Evolutionary conservation across 768 basidiomycete species (phyloP).

Genomic region (Leccinum boreale): DNA sequence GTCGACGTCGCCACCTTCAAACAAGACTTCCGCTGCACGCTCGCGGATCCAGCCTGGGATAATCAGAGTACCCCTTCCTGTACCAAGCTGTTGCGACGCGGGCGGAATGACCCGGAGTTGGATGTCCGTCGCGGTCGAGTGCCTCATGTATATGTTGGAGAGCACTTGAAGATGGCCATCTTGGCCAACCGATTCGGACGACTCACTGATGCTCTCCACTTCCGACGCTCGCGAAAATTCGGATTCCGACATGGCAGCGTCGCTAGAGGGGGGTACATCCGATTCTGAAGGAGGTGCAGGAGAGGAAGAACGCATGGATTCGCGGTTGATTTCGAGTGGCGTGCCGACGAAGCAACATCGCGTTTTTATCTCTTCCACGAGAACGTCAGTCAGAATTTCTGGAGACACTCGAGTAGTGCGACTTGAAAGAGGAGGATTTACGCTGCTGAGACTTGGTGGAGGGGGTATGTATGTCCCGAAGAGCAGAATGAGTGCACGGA

Average conservation of each 20-base stretch:
- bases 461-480: slow-evolving; percentile 87
- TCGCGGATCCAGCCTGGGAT: slow-evolving; percentile 97
- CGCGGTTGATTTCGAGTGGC: slow-evolving; percentile 40
- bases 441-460: slow-evolving; percentile 62
- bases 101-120: slow-evolving; percentile 69
- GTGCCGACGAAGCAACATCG: slow-evolving; percentile 86
- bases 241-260: slow-evolving; percentile 63
- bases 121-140: slow-evolving; percentile 73
- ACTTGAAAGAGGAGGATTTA: slow-evolving; percentile 59
- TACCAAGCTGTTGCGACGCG: slow-evolving; percentile 59
- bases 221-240: slow-evolving; percentile 56
- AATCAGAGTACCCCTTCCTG: slow-evolving; percentile 72
- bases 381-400: slow-evolving; percentile 71
- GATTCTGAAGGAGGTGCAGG: slow-evolving; percentile 33
- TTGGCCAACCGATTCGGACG: slow-evolving; percentile 19
- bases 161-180: not conserved
- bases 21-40: slow-evolving; percentile 85
- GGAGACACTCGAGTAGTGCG: slow-evolving; percentile 68
- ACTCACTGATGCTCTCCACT: slow-evolving; percentile 46
- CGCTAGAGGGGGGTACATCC: slow-evolving; percentile 47
- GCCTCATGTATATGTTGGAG: slow-evolving; percentile 33
- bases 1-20: slow-evolving; percentile 87
- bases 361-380: slow-evolving; percentile 90
- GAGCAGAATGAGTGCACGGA: slow-evolving; percentile 76
- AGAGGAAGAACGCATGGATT: slow-evolving; percentile 33